Percentiles rank a stretch among this genome's conserved stretches.
Evolutionary conservation across 805 yeast genomes (phyloP).

Genomic region (Yarrowia sp.): DNA sequence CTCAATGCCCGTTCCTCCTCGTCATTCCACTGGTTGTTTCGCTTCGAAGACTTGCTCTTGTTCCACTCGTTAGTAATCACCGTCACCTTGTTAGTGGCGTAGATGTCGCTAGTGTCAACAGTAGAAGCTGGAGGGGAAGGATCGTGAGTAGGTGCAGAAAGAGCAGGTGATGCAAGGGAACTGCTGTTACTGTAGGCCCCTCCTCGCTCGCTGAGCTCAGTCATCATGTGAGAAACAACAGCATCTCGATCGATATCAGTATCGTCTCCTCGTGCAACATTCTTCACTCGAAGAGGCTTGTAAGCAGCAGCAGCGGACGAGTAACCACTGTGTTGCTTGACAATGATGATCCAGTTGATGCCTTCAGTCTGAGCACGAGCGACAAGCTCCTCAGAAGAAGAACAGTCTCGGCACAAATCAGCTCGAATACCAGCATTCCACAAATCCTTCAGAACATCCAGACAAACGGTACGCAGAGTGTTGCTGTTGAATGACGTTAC

Average conservation of each 20-base stretch:
- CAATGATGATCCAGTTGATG: slow-evolving; percentile 75
- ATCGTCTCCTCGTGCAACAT: slow-evolving; percentile 66
- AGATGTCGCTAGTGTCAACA: background rate
- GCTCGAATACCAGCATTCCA: slow-evolving; percentile 85
- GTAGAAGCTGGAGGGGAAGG: slow-evolving; percentile 17
- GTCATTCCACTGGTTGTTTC: slow-evolving; percentile 71
- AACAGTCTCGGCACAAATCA: slow-evolving; percentile 57
- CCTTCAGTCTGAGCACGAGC: slow-evolving; percentile 71
- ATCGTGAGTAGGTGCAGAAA: background rate
- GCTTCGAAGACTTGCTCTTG: slow-evolving; percentile 70
- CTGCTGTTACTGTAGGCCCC: slow-evolving; percentile 7
- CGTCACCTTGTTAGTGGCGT: slow-evolving; percentile 41
- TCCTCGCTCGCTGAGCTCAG: slow-evolving; percentile 45
- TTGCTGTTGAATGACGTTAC: slow-evolving; percentile 71
- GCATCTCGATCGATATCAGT: slow-evolving; percentile 77
- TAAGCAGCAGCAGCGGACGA: slow-evolving; percentile 58
- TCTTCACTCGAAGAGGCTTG: slow-evolving; percentile 78
- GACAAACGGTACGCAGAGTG: slow-evolving; percentile 64
- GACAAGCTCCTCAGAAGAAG: slow-evolving; percentile 67
- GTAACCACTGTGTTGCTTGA: slow-evolving; percentile 67
- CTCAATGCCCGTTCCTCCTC: slow-evolving; percentile 74
- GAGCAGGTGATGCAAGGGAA: background rate
- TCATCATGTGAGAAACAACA: slow-evolving; percentile 56
- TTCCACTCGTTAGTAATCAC: slow-evolving; percentile 82
- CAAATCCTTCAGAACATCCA: slow-evolving; percentile 64